These are phyloP conservation scores for Trichoderma breve DNA, from an alignment of 2,329 filamentous ascomycete genomes.

Conservation along the genomic window DNA sequence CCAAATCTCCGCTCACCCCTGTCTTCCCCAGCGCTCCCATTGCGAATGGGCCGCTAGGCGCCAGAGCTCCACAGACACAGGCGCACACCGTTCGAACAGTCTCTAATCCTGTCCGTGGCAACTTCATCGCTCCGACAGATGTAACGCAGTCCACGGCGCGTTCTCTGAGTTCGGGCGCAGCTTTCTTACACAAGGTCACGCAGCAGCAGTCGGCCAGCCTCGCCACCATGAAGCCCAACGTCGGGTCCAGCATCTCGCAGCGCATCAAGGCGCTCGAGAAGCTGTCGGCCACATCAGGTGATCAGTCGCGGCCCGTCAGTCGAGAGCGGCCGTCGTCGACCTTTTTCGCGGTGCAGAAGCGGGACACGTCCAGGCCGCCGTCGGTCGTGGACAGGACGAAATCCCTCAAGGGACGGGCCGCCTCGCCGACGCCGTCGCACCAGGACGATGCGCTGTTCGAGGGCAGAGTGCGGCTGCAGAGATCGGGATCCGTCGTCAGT, in stretches of 20 bases:
- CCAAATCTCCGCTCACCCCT: constrained; percentile 77
- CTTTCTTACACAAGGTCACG: constrained; percentile 53
- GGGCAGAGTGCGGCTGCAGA: constrained; percentile 34
- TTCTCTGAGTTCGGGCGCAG: constrained; percentile 57
- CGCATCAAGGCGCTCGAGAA: constrained; percentile 92
- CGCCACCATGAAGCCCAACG: constrained; percentile 62
- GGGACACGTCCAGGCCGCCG: constrained; percentile 45
- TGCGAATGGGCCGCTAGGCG: constrained; percentile 15
- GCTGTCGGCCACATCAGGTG: constrained; percentile 50
- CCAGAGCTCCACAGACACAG: constrained; percentile 21
- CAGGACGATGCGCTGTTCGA: constrained; percentile 47
- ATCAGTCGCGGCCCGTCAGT: constrained; percentile 27
- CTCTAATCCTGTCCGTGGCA: constrained; percentile 46
- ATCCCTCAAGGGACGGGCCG: constrained; percentile 35
- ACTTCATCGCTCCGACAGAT: constrained; percentile 47
- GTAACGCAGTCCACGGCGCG: constrained; percentile 46
- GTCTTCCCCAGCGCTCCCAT: constrained; percentile 46
- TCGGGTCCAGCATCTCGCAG: constrained; percentile 88
- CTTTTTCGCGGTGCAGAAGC: constrained; percentile 59
- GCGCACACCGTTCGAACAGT: constrained; percentile 45
- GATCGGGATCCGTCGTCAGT: constrained; percentile 55
- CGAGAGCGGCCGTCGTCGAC: constrained; percentile 49
- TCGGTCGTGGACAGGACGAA: constrained; percentile 46
- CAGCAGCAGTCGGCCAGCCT: constrained; percentile 54
- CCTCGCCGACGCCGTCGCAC: constrained; percentile 40